A percentile compares a stretch with the other conserved stretches of the same genome.
phyloP scores from a whole-genome alignment of 352 stramenopile species.

The Phytophthora ohioensis region DNA sequence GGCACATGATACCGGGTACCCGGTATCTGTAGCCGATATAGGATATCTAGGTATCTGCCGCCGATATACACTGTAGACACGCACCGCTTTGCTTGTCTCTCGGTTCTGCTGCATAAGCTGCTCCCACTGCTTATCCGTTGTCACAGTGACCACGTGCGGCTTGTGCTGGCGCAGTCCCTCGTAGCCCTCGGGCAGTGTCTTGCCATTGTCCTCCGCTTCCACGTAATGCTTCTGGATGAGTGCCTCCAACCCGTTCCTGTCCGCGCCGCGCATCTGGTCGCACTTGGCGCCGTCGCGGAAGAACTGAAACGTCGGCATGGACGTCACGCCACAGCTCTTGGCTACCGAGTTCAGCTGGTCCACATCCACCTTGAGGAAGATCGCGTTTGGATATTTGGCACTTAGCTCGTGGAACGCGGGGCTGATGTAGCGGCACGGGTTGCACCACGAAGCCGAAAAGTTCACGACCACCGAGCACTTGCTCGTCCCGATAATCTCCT shows the following conservation, averaged over 20 bases:
- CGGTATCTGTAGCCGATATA: not conserved
- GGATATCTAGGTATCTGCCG: not conserved
- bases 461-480: constrained; percentile 83
- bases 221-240: constrained; percentile 79
- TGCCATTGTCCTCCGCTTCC: constrained; percentile 59
- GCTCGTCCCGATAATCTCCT: constrained; percentile 64
- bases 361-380: constrained; percentile 92
- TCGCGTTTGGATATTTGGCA: constrained; percentile 79
- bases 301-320: constrained; percentile 97
- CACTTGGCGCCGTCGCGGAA: constrained; percentile 91
- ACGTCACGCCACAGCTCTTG: constrained; percentile 73
- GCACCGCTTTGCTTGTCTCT: constrained; percentile 52
- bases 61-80: constrained; percentile 22
- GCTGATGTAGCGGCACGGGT: constrained; percentile 84
- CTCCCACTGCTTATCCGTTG: constrained; percentile 66
- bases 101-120: constrained; percentile 57
- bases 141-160: constrained; percentile 52
- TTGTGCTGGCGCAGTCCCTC: constrained; percentile 65
- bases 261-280: constrained; percentile 88
- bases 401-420: constrained; percentile 89
- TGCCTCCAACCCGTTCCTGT: constrained; percentile 66
- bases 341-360: constrained; percentile 72
- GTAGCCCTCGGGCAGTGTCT: not conserved
- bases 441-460: constrained; percentile 91
- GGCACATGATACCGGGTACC: too few relatives aligned